A percentile compares a stretch with the other conserved stretches of the same genome.
Conservation (phyloP, 2,329 filamentous ascomycete genomes). For the Phaeosphaeria sp. region DNA sequence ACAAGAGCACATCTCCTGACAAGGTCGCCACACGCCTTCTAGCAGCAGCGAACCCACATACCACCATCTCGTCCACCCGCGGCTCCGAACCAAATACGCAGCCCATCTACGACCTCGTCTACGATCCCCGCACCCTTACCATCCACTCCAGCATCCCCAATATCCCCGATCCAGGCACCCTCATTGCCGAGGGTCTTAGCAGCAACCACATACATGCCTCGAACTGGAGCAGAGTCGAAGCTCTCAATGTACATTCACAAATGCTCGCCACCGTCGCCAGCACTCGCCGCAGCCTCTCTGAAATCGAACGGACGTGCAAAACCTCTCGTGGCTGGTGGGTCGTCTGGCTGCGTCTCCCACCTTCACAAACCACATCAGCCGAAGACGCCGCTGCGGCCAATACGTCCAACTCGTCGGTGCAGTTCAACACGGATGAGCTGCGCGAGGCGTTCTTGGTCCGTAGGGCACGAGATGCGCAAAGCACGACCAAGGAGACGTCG, state of each 20-base stretch:
- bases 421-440: constrained; percentile 39
- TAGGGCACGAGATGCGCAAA: constrained; percentile 44
- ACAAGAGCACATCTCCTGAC: constrained; percentile 50
- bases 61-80: constrained; percentile 42
- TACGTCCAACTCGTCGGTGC: constrained; percentile 11
- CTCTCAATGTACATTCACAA: constrained; percentile 66
- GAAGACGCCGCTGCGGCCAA: constrained; percentile 10
- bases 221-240: constrained; percentile 63
- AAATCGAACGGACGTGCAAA: constrained; percentile 68
- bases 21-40: constrained; percentile 53
- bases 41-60: constrained; percentile 44
- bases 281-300: constrained; percentile 52
- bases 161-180: constrained; percentile 62
- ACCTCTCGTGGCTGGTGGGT: constrained; percentile 72
- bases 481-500: constrained; percentile 20
- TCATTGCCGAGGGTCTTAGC: constrained; percentile 47
- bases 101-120: constrained; percentile 66
- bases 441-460: constrained; percentile 53
- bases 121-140: constrained; percentile 64
- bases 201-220: constrained; percentile 7
- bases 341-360: constrained; percentile 65
- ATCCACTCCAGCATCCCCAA: constrained; percentile 69
- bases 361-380: constrained; percentile 21
- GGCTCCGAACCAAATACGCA: constrained; percentile 40
- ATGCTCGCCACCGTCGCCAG: constrained; percentile 63